phyloP scores from a whole-genome alignment of 2,329 filamentous ascomycete species.

The Cordyceps pruinosa region DNA sequence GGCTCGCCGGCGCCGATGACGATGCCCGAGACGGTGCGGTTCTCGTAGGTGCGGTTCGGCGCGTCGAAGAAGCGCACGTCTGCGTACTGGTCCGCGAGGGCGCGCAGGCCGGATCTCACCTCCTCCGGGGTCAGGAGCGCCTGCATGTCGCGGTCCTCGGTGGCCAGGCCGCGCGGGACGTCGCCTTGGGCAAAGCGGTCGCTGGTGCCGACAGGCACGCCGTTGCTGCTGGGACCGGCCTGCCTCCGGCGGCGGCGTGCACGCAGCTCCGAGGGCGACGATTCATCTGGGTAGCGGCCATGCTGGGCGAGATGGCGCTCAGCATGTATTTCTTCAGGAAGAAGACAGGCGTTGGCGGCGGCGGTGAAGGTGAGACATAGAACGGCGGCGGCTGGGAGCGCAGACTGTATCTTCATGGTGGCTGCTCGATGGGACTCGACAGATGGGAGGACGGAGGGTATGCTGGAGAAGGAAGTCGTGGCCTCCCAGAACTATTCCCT shows the following conservation, averaged over 20 bases:
- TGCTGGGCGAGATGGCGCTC: slow-evolving; percentile 11
- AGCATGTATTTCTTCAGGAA: slow-evolving; percentile 28
- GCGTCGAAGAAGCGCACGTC: slow-evolving; percentile 34
- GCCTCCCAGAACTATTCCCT: no score
- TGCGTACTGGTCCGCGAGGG: slow-evolving; percentile 33
- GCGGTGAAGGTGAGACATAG: slow-evolving; percentile 20
- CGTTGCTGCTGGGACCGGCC: slow-evolving; percentile 17
- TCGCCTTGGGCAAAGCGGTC: slow-evolving; percentile 36
- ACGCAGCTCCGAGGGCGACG: background rate
- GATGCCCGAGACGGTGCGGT: slow-evolving; percentile 31
- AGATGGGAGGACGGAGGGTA: background rate
- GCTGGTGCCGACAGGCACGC: slow-evolving; percentile 34
- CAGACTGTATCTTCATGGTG: slow-evolving; percentile 24
- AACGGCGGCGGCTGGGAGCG: slow-evolving; percentile 16
- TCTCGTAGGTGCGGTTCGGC: slow-evolving; percentile 38
- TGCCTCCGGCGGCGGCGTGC: slow-evolving; percentile 6
- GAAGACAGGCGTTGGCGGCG: slow-evolving; percentile 27
- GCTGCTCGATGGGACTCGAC: background rate
- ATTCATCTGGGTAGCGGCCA: background rate
- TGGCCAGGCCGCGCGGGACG: slow-evolving; percentile 27
- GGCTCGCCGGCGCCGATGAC: slow-evolving; percentile 39
- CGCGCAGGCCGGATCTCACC: slow-evolving; percentile 36
- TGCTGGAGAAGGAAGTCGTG: no score
- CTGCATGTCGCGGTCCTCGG: slow-evolving; percentile 29
- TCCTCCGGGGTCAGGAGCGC: slow-evolving; percentile 40